Evolutionary conservation across 176 grass and related monocot genomes (phyloP).

Genomic region (Lolium perenne): DNA sequence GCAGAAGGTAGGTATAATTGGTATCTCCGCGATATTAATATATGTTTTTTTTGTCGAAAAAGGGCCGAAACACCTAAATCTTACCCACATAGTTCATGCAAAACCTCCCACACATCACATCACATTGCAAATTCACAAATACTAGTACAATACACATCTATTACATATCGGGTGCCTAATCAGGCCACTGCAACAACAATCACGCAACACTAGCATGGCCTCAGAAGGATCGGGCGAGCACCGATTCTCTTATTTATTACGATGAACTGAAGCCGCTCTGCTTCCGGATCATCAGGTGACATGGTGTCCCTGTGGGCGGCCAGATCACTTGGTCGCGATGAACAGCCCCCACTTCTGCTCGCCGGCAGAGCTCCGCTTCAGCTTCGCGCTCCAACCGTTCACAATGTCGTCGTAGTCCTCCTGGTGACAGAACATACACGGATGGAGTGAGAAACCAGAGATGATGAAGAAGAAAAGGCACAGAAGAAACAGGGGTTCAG

Average conservation of each 20-base stretch:
- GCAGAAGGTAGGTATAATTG: too few relatives aligned
- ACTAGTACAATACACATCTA: not conserved
- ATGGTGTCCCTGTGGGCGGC: not conserved
- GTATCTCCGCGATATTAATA: too few relatives aligned
- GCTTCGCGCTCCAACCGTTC: conserved; percentile 91
- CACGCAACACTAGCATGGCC: not conserved
- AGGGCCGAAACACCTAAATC: too few relatives aligned
- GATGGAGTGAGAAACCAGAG: conserved; percentile 24
- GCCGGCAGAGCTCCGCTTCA: conserved; percentile 76
- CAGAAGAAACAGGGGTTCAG: not conserved
- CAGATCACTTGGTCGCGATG: conserved; percentile 75
- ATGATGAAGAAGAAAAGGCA: conserved; percentile 24
- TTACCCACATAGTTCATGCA: not conserved
- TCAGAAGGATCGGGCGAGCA: not conserved
- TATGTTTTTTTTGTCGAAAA: too few relatives aligned
- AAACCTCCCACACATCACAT: not conserved
- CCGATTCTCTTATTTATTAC: conserved; percentile 30
- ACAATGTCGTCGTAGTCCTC: conserved; percentile 89
- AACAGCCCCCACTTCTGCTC: conserved; percentile 96
- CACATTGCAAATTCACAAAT: not conserved
- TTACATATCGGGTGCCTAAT: conserved; percentile 19
- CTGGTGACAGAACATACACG: conserved; percentile 37
- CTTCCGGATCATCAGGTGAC: not conserved
- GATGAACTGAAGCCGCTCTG: not conserved
- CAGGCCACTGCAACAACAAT: conserved; percentile 3